phyloP scores from a whole-genome alignment of 768 basidiomycete genomes.

The Lactarius vividus region DNA sequence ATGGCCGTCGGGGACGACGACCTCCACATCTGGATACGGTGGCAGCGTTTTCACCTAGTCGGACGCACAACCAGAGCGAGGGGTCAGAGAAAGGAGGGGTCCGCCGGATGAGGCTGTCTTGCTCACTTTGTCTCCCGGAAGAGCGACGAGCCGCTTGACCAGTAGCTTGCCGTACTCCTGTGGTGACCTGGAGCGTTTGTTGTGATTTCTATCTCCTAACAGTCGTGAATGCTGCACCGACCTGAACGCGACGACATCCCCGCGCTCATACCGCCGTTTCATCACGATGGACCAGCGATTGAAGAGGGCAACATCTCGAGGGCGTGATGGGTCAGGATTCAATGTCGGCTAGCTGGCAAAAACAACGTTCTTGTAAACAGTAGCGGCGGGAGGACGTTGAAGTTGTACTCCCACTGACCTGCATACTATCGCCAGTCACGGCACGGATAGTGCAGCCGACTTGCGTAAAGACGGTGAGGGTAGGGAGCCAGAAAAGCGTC shows the following conservation, averaged over 20 bases:
- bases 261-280: constrained; percentile 18
- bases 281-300: constrained; percentile 23
- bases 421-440: constrained; percentile 28
- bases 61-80: neutral
- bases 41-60: constrained; percentile 28
- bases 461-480: constrained; percentile 17
- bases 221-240: neutral
- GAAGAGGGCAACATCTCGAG: constrained; percentile 25
- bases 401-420: constrained; percentile 25
- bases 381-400: too few relatives aligned
- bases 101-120: neutral
- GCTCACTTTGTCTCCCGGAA: constrained; percentile 27
- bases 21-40: constrained; percentile 24
- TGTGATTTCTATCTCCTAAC: neutral
- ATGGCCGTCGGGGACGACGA: constrained; percentile 20
- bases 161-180: constrained; percentile 21
- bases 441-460: constrained; percentile 19
- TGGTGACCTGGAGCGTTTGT: constrained; percentile 17
- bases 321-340: constrained; percentile 24
- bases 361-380: neutral
- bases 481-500: constrained; percentile 25
- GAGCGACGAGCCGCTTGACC: constrained; percentile 26
- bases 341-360: constrained; percentile 27
- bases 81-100: neutral
- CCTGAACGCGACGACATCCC: constrained; percentile 26